These are phyloP conservation scores for Metschnikowia corniflorae DNA, from an alignment of 805 yeast species.

Conservation along the genomic window DNA sequence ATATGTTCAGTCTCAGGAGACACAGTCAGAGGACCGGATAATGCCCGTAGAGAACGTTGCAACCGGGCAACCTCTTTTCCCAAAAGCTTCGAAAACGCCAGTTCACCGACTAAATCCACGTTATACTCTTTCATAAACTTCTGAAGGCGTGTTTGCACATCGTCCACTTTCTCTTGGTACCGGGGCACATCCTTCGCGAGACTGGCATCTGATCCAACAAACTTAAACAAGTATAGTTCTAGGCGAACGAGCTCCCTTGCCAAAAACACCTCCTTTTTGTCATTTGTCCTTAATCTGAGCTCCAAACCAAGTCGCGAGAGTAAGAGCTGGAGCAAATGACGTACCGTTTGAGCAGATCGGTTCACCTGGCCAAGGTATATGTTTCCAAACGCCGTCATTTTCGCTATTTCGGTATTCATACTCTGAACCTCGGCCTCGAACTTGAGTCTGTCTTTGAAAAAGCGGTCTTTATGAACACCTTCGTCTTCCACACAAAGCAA, in stretches of 20 bases:
- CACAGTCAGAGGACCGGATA: no score
- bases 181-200: not conserved
- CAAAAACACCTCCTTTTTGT: not conserved
- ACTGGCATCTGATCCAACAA: not conserved
- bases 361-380: not conserved
- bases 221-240: conserved; percentile 1
- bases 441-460: not conserved
- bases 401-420: not conserved
- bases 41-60: no score
- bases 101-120: no score
- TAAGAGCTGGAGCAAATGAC: conserved; percentile 1
- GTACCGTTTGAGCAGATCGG: not conserved
- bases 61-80: no score
- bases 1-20: no score
- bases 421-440: not conserved
- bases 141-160: no score
- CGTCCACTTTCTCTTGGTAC: no score
- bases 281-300: not conserved
- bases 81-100: no score
- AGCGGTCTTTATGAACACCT: not conserved
- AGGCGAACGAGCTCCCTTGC: conserved; percentile 1
- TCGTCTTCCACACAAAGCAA: not conserved
- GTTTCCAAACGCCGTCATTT: not conserved
- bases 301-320: conserved; percentile 1
- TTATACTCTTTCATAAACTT: no score